Percentiles rank a stretch among this genome's conserved stretches.
phyloP scores from a whole-genome alignment of 2,329 filamentous ascomycete species.

The Xylariaceae sp. region DNA sequence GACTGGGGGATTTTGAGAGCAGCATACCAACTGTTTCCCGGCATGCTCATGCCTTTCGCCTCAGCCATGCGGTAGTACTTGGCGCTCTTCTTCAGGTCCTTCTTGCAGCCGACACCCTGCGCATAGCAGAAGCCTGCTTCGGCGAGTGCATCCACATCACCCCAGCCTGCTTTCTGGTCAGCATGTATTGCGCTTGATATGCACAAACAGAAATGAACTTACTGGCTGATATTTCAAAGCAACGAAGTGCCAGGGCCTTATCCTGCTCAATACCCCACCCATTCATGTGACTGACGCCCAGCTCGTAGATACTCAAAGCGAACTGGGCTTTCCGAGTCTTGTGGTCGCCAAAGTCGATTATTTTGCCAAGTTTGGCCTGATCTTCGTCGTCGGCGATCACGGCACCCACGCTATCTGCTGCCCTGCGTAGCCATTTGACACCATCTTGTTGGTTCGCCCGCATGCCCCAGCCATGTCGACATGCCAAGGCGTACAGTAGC shows the following conservation, averaged over 20 bases:
- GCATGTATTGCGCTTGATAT: constrained; percentile 20
- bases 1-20: no score
- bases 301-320: constrained; percentile 90
- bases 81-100: constrained; percentile 91
- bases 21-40: constrained; percentile 92
- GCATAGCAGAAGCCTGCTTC: constrained; percentile 97
- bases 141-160: constrained; percentile 87
- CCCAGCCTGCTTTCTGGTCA: constrained; percentile 61
- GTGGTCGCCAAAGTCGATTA: constrained; percentile 62
- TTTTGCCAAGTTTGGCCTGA: constrained; percentile 57
- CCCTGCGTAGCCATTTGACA: constrained; percentile 86
- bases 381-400: constrained; percentile 83
- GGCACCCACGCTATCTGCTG: constrained; percentile 76
- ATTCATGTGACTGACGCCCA: constrained; percentile 96
- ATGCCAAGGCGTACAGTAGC: constrained; percentile 92
- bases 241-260: constrained; percentile 78
- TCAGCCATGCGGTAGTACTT: constrained; percentile 88
- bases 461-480: constrained; percentile 97
- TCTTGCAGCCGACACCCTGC: constrained; percentile 89
- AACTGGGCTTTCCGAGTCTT: constrained; percentile 90
- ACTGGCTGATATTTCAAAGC: constrained; percentile 93
- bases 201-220: constrained; percentile 39
- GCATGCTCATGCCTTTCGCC: constrained; percentile 92
- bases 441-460: constrained; percentile 85
- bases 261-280: constrained; percentile 97